Conservation (phyloP, 2,329 filamentous ascomycete genomes). For the Aspergillus persii region DNA sequence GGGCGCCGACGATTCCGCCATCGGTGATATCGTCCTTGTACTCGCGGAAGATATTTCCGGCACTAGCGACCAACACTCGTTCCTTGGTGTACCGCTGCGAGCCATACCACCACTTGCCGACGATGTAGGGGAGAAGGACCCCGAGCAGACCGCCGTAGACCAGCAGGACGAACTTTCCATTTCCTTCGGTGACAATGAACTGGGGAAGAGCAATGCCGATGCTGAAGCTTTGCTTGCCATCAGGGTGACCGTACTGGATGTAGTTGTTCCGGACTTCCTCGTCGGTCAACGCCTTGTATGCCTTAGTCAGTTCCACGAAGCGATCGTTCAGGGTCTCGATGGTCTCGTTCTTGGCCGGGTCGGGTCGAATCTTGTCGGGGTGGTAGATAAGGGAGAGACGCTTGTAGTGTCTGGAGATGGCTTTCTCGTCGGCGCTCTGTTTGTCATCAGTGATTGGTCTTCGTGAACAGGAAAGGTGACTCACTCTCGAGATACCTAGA, state of each 20-base stretch:
- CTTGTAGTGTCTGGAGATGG: slow-evolving; percentile 90
- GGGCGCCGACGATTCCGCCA: slow-evolving; percentile 72
- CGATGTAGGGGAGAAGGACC: slow-evolving; percentile 84
- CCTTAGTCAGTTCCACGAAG: slow-evolving; percentile 95
- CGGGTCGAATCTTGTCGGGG: slow-evolving; percentile 86
- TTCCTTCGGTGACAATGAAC: slow-evolving; percentile 87
- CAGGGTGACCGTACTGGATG: slow-evolving; percentile 90
- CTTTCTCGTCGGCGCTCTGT: slow-evolving; percentile 77
- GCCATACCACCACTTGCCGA: slow-evolving; percentile 98
- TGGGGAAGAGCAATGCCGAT: slow-evolving; percentile 95
- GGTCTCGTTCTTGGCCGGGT: slow-evolving; percentile 85
- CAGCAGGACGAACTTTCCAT: slow-evolving; percentile 90
- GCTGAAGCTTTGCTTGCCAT: slow-evolving; percentile 97
- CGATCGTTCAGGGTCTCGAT: slow-evolving; percentile 76
- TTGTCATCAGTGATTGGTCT: slow-evolving; percentile 2
- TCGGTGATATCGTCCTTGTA: slow-evolving; percentile 83
- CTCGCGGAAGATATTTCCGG: slow-evolving; percentile 90
- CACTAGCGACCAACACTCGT: slow-evolving; percentile 86
- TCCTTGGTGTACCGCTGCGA: slow-evolving; percentile 91
- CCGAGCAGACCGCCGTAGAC: slow-evolving; percentile 86
- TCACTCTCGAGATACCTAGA: slow-evolving; percentile 76
- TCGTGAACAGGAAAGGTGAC: slow-evolving; percentile 21
- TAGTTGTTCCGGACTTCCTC: slow-evolving; percentile 98
- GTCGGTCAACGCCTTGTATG: slow-evolving; percentile 95
- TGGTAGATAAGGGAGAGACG: slow-evolving; percentile 81